Percentiles rank a stretch among this genome's conserved stretches.
phyloP scores from a whole-genome alignment of 345 rosid species.

The Orychophragmus violaceus region DNA sequence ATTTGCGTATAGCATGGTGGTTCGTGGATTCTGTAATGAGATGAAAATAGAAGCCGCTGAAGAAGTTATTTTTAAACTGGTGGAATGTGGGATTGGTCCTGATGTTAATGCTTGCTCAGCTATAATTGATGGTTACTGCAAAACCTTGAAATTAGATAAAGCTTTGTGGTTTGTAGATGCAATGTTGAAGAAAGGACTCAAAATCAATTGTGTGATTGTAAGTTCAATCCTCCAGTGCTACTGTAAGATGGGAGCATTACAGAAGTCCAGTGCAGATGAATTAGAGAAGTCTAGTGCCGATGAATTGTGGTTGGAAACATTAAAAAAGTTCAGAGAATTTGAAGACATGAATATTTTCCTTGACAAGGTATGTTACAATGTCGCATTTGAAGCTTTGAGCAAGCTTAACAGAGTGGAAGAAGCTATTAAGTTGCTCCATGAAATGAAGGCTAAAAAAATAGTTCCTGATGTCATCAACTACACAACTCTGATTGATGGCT shows the following conservation, averaged over 20 bases:
- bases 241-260: slow-evolving; percentile 29
- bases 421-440: slow-evolving; percentile 40
- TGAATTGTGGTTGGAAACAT: background rate
- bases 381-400: slow-evolving; percentile 49
- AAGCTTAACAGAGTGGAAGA: slow-evolving; percentile 56
- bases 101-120: slow-evolving; percentile 38
- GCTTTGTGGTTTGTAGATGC: slow-evolving; percentile 40
- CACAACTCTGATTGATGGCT: slow-evolving; percentile 65
- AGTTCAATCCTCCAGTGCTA: slow-evolving; percentile 54
- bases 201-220: slow-evolving; percentile 49
- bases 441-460: slow-evolving; percentile 50
- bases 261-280: background rate
- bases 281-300: background rate
- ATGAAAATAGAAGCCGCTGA: slow-evolving; percentile 54
- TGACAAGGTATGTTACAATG: slow-evolving; percentile 55
- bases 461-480: slow-evolving; percentile 56
- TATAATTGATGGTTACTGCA: slow-evolving; percentile 49
- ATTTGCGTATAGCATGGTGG: slow-evolving; percentile 39
- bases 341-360: slow-evolving; percentile 38
- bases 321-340: slow-evolving; percentile 8
- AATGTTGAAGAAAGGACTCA: slow-evolving; percentile 49
- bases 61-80: slow-evolving; percentile 39
- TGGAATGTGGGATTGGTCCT: slow-evolving; percentile 40
- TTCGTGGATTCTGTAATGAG: slow-evolving; percentile 57
- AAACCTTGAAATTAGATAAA: slow-evolving; percentile 32